Evolutionary conservation across 140 eudicot species (phyloP).

Genomic region (Stevia rebaudiana): DNA sequence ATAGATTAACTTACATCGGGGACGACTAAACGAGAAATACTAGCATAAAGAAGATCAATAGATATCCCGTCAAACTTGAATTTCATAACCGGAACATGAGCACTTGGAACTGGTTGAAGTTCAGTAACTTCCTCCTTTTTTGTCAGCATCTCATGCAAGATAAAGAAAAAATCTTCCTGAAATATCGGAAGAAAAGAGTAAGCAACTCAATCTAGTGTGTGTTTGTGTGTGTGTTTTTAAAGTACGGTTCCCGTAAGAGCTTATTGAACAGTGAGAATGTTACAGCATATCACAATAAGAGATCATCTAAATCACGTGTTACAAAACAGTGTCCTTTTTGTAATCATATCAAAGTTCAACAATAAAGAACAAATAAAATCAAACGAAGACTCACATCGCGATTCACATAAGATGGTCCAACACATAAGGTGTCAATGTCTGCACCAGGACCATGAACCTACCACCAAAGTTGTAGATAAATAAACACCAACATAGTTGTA

Average conservation of each 20-base stretch:
- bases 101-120: slow-evolving; percentile 75
- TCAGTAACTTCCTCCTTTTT: slow-evolving; percentile 75
- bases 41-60: slow-evolving; percentile 89
- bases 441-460: slow-evolving; percentile 96
- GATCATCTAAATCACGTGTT: background rate
- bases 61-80: slow-evolving; percentile 82
- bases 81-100: slow-evolving; percentile 85
- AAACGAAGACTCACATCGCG: slow-evolving; percentile 43
- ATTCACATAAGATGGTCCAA: slow-evolving; percentile 70
- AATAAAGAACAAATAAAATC: background rate
- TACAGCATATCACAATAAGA: background rate
- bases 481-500: background rate
- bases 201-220: background rate
- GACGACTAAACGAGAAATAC: slow-evolving; percentile 60
- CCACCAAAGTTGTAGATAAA: slow-evolving; percentile 12
- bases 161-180: slow-evolving; percentile 83
- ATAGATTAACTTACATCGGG: slow-evolving; percentile 58
- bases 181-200: background rate
- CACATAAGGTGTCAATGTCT: slow-evolving; percentile 80
- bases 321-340: background rate
- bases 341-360: background rate
- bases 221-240: no score
- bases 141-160: slow-evolving; percentile 53
- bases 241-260: background rate
- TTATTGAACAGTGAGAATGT: background rate